Percentiles rank a stretch among this genome's conserved stretches.
Conservation (phyloP, 129 eudicot species). For the Lactuca saligna region DNA sequence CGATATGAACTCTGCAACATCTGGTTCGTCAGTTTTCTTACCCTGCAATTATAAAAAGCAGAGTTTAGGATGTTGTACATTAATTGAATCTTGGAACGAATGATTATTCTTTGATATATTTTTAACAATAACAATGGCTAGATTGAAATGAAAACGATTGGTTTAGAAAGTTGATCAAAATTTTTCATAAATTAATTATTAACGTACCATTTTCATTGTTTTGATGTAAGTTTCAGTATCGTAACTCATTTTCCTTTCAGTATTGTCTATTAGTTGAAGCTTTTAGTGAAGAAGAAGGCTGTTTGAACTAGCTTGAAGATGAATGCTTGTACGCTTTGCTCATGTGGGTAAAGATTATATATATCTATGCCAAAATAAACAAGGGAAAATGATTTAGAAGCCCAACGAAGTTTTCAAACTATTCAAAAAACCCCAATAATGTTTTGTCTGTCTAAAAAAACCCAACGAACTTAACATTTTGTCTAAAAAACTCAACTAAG, state of each 20-base stretch:
- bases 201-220: constrained; percentile 76
- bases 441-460: too few species aligned
- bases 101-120: too few species aligned
- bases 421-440: too few species aligned
- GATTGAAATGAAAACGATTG: neutral
- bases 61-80: too few species aligned
- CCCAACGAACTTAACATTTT: too few species aligned
- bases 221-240: constrained; percentile 89
- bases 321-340: constrained; percentile 27
- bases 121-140: neutral
- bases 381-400: too few species aligned
- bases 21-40: constrained; percentile 51
- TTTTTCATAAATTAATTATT: neutral
- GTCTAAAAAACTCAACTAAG: too few species aligned
- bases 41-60: constrained; percentile 37
- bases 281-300: constrained; percentile 14
- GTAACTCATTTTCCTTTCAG: constrained; percentile 51
- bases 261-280: constrained; percentile 14
- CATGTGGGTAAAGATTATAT: constrained; percentile 35
- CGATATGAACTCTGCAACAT: constrained; percentile 65
- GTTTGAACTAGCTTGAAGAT: constrained; percentile 14
- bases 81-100: too few species aligned
- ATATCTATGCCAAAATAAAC: too few species aligned
- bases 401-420: too few species aligned
- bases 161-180: neutral